Conservation (phyloP, 2,329 filamentous ascomycete genomes). For the Neonectria hederae region DNA sequence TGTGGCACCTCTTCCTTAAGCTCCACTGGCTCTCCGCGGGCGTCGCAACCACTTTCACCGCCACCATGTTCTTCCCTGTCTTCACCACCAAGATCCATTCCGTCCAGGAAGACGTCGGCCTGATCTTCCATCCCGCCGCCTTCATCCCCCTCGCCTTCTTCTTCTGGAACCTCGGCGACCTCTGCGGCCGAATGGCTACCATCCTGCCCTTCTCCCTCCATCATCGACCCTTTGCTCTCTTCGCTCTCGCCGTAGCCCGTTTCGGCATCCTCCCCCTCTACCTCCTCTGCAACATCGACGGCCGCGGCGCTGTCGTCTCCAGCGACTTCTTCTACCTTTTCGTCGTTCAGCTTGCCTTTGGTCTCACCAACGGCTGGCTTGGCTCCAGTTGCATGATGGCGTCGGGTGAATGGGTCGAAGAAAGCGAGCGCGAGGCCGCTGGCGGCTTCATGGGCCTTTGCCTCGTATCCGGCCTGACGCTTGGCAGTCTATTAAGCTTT, state of each 20-base stretch:
- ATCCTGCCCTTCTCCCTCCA: slow-evolving; percentile 65
- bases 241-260: slow-evolving; percentile 72
- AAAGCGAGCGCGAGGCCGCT: slow-evolving; percentile 84
- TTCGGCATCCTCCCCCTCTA: slow-evolving; percentile 84
- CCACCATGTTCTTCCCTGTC: slow-evolving; percentile 96
- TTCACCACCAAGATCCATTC: slow-evolving; percentile 77
- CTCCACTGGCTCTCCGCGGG: slow-evolving; percentile 81
- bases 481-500: slow-evolving; percentile 92
- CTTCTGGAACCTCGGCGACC: slow-evolving; percentile 91
- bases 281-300: slow-evolving; percentile 86
- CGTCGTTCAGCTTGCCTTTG: slow-evolving; percentile 84
- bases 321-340: slow-evolving; percentile 91
- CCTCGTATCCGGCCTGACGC: slow-evolving; percentile 83
- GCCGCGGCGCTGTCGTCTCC: slow-evolving; percentile 74
- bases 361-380: slow-evolving; percentile 86
- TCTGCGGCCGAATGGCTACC: slow-evolving; percentile 78
- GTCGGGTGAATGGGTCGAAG: slow-evolving; percentile 80
- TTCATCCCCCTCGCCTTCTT: slow-evolving; percentile 94
- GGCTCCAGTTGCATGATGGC: slow-evolving; percentile 93
- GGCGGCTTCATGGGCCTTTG: slow-evolving; percentile 95
- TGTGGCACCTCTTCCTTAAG: slow-evolving; percentile 77
- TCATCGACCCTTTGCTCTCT: slow-evolving; percentile 72
- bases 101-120: slow-evolving; percentile 52
- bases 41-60: slow-evolving; percentile 80
- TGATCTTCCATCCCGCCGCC: slow-evolving; percentile 74